phyloP scores from a whole-genome alignment of 176 grass and related monocot species.

The Zoysia pacifica region DNA sequence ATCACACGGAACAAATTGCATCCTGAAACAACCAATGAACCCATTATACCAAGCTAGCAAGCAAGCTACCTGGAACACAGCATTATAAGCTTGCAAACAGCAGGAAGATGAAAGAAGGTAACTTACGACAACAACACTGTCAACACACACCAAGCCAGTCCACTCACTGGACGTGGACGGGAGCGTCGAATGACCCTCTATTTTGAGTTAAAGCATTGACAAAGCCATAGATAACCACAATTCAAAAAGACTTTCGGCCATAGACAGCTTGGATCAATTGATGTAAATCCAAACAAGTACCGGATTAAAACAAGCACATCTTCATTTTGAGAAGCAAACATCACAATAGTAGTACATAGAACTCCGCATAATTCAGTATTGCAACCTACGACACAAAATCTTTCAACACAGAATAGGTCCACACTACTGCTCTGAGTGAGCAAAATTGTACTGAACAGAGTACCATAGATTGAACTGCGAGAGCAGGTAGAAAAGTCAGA shows the following conservation, averaged over 20 bases:
- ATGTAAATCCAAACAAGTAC: not conserved
- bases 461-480: constrained; percentile 34
- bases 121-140: too few relatives aligned
- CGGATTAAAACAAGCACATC: constrained; percentile 1
- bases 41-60: not conserved
- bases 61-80: not conserved
- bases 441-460: constrained; percentile 39
- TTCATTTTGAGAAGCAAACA: constrained; percentile 31
- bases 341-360: constrained; percentile 9
- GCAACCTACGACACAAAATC: constrained; percentile 5
- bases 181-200: too few relatives aligned
- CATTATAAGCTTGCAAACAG: not conserved
- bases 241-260: too few relatives aligned
- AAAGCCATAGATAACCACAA: not conserved
- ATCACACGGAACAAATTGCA: not conserved
- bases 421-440: constrained; percentile 44
- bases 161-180: too few relatives aligned
- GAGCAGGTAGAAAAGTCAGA: constrained; percentile 1
- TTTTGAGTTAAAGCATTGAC: not conserved
- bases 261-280: not conserved
- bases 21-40: not conserved
- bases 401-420: constrained; percentile 44
- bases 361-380: constrained; percentile 30
- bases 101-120: not conserved
- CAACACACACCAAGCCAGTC: too few relatives aligned